Conservation (phyloP, 495 filamentous ascomycete species). For the Filosporella fistucella region DNA sequence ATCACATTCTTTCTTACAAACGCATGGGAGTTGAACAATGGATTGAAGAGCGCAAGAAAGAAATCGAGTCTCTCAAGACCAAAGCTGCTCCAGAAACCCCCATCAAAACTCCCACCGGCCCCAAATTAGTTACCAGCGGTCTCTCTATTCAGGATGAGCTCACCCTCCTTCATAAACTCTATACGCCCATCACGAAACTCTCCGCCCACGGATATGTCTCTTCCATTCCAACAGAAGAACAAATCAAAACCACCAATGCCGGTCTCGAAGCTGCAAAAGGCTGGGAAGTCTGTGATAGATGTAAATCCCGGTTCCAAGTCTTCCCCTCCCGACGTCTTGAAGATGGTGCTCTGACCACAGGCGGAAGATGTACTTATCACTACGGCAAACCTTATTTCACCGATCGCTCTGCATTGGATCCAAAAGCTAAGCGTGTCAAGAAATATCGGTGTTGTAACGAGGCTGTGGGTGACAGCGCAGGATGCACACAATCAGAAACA, state of each 20-base stretch:
- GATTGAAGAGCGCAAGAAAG: slow-evolving; percentile 40
- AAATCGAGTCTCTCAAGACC: slow-evolving; percentile 26
- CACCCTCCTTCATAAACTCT: slow-evolving; percentile 50
- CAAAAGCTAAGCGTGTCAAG: slow-evolving; percentile 46
- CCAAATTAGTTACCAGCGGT: slow-evolving; percentile 58
- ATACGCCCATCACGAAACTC: slow-evolving; percentile 55
- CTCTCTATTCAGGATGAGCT: slow-evolving; percentile 65
- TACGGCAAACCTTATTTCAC: slow-evolving; percentile 58
- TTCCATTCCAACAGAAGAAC: slow-evolving; percentile 50
- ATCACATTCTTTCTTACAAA: slow-evolving; percentile 66
- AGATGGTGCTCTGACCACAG: slow-evolving; percentile 75
- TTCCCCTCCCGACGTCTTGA: slow-evolving; percentile 78
- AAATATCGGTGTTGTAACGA: slow-evolving; percentile 77
- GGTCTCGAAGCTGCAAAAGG: slow-evolving; percentile 63
- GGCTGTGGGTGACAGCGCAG: slow-evolving; percentile 58
- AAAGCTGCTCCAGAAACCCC: slow-evolving; percentile 11
- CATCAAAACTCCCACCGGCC: slow-evolving; percentile 22
- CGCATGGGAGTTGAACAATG: slow-evolving; percentile 69
- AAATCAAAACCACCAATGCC: slow-evolving; percentile 56
- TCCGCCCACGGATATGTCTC: slow-evolving; percentile 71
- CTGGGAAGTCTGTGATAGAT: slow-evolving; percentile 88
- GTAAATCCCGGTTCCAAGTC: slow-evolving; percentile 79
- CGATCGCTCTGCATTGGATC: slow-evolving; percentile 31
- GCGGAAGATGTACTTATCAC: slow-evolving; percentile 76
- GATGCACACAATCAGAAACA: slow-evolving; percentile 61